Base-by-base conservation (phyloP, 78 protist genomes). In the Dictyostelium purpureum region DNA sequence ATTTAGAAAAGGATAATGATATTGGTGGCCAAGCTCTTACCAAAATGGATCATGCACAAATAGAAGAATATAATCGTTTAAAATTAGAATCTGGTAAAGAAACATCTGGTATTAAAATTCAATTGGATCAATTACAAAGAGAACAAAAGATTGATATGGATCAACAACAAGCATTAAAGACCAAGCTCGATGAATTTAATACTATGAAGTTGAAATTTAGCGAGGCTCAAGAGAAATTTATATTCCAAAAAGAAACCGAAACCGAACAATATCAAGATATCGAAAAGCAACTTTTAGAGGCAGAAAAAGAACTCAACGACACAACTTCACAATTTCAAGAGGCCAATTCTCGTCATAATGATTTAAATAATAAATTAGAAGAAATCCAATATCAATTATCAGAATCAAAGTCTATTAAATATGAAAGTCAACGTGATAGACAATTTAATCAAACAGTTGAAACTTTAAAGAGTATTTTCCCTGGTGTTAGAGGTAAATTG, bases 401-500 rank as follows among this genome's bases (percentile, higher is more conserved):
- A 11, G 89, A 89, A 40, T 79, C 87, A 3, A 89, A 88, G 43
- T 75, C 93, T 5, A 73, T 59, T 16, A 79, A 37, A 66, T 40
- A 43, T 0, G 94, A 91, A 40, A 80, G 88, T 59, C 94, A 92
- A n/a, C 45, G 63, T 24, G 82, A 85, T 19, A 70, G 47, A 28
- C 40, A 43, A 35, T 38, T 83, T 38, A 51, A 47, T 65, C 89
- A 85, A 47, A 37, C 79, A 11, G 63, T 97, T 3, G 95, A 79
- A n/a, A 47, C 38, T 4, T 12, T 96, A 33, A 94, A 91, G 63
- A 87, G 87, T 18, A 69, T 95, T n/a, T 77, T 73, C 79, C 95
- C 96, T 1, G 99, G 98, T 16, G 99, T 98, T 5, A 54, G 77
- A 42, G 99, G 99, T 14, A 45, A 88, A 6, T 31, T 98, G 33